Evolutionary conservation across 345 rosid genomes (phyloP), one percentile per base, ranked within the genome.

Genomic region (Laguncularia racemosa): DNA sequence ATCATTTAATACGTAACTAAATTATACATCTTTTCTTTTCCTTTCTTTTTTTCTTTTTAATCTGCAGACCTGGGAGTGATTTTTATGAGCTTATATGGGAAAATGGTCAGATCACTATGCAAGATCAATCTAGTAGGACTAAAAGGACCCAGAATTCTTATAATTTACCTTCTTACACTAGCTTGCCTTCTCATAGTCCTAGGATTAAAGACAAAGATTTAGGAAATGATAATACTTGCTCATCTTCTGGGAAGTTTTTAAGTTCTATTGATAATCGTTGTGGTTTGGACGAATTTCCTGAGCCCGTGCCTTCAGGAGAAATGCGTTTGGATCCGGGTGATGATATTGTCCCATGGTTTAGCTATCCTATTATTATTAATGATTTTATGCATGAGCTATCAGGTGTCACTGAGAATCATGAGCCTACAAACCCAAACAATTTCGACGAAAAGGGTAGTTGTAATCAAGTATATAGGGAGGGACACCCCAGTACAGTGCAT

Each of bases 71-170:
- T 57, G 81, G 65, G 63, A 81, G 73, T 74, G 92, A 86, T 33
- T 64, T 78, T 51, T 72, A 65, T 58, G 98, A 84, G 81, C 68
- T 91, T 15, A 81, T 82, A 1, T 82, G 88, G 89, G 84, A 84
- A 66, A 86, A 86, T 63, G 96, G 95, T 70, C 92, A 79, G 67
- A 58, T 84, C 64, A 50, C 68, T 65, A 61, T 70, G 76, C 87
- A 83, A 65, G 78, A 79, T 55, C 95, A 88, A 58, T 76, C 86
- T 44, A 76, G 68, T 56, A 76, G 76, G 69, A 60, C 68, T 18
- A 78, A 70, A 62, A 84, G 74, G 75, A 51, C 33, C 45, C 65
- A 63, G 44, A 26, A 62, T 62, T 50, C 48, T 63, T 69, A 44
- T 55, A 63, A 52, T 62, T 50, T 65, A 53, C 53, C 49, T 61